Conservation (phyloP, 352 stramenopile species). For the Globisporangium cederbergense region DNA sequence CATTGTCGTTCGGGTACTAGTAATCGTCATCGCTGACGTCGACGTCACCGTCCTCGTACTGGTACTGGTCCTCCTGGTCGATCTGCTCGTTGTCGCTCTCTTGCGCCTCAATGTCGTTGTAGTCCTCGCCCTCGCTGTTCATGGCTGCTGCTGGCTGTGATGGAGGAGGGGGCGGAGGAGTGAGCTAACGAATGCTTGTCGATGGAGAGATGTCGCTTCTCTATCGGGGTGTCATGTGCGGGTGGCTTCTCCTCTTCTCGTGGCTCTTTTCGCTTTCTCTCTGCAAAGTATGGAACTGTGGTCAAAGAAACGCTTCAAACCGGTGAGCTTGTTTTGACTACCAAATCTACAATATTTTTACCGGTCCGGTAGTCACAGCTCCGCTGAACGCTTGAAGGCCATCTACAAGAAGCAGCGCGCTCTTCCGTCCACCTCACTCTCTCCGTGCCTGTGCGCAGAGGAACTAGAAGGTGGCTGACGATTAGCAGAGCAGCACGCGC, state of each 20-base stretch:
- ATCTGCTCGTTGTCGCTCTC: constrained; percentile 26
- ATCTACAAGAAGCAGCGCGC: background rate
- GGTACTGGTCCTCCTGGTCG: constrained; percentile 23
- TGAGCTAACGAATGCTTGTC: background rate
- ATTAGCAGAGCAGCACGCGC: background rate
- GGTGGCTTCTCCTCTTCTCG: background rate
- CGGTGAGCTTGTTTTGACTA: too few species aligned
- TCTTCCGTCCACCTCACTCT: background rate
- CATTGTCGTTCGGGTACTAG: constrained; percentile 62
- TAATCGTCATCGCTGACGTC: constrained; percentile 43
- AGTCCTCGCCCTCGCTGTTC: constrained; percentile 53
- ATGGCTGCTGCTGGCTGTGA: constrained; percentile 9
- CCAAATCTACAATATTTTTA: too few species aligned
- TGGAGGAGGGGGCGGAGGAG: background rate
- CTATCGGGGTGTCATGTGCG: background rate
- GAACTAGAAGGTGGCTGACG: background rate
- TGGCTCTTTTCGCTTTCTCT: constrained; percentile 5
- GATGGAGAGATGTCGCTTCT: background rate
- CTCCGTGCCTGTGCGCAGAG: background rate
- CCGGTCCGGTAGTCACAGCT: too few species aligned
- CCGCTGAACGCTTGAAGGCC: background rate
- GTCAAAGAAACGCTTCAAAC: too few species aligned
- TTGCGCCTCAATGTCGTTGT: constrained; percentile 74
- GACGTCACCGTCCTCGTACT: constrained; percentile 9
- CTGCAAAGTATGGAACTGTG: background rate